Evolutionary conservation across 257 asterid genomes (phyloP).

Genomic region (Thymus mandschuricus): DNA sequence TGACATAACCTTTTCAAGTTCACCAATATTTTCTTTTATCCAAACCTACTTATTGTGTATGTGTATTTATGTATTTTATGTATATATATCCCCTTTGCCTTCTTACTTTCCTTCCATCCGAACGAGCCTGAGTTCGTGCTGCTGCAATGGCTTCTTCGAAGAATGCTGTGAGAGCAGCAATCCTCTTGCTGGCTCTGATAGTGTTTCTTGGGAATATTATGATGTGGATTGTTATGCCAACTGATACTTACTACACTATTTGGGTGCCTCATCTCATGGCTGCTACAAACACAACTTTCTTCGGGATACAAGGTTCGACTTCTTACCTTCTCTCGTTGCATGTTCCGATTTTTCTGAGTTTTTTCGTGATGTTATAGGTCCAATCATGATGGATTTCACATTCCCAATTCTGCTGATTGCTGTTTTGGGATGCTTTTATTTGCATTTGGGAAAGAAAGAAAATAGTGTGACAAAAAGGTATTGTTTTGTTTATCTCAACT

Average conservation of each 20-base stretch:
- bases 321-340: not conserved
- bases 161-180: slow-evolving; percentile 52
- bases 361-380: slow-evolving; percentile 47
- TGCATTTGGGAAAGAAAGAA: slow-evolving; percentile 67
- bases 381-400: slow-evolving; percentile 89
- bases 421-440: slow-evolving; percentile 80
- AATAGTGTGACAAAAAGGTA: slow-evolving; percentile 40
- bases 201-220: slow-evolving; percentile 87
- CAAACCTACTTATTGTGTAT: slow-evolving; percentile 27
- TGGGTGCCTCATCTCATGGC: slow-evolving; percentile 82
- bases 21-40: slow-evolving; percentile 21
- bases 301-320: slow-evolving; percentile 77
- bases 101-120: slow-evolving; percentile 21
- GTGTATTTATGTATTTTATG: not conserved
- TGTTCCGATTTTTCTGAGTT: not conserved
- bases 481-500: not conserved
- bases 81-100: slow-evolving; percentile 9
- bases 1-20: slow-evolving; percentile 44
- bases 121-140: not conserved
- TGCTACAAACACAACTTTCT: slow-evolving; percentile 74
- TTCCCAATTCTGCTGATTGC: slow-evolving; percentile 92
- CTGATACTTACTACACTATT: slow-evolving; percentile 78
- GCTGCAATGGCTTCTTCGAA: slow-evolving; percentile 40
- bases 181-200: slow-evolving; percentile 56
- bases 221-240: slow-evolving; percentile 99